These are phyloP conservation scores for Aechmea fasciata DNA, from an alignment of 176 grass and related monocot genomes.

Conservation along the genomic window DNA sequence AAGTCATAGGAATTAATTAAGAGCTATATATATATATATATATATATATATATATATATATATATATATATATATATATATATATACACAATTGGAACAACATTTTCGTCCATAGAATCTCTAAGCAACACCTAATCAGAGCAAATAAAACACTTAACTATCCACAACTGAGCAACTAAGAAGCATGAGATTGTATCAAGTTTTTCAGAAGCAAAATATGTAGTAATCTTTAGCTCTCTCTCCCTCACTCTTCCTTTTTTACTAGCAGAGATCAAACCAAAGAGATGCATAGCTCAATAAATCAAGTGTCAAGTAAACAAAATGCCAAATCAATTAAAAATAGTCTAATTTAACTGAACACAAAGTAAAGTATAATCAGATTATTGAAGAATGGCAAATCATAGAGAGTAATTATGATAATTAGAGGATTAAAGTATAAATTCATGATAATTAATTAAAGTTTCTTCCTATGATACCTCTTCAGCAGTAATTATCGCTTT, in stretches of 20 bases:
- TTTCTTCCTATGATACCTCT: slow-evolving; percentile 40
- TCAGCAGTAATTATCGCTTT: slow-evolving; percentile 97
- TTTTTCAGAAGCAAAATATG: not conserved
- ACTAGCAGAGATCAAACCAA: not conserved
- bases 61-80: too few species aligned
- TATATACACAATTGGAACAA: slow-evolving; percentile 74
- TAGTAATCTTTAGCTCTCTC: not conserved
- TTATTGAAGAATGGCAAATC: not conserved
- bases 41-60: too few species aligned
- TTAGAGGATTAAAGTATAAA: not conserved
- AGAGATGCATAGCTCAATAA: not conserved
- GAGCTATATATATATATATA: too few species aligned
- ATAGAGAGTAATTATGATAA: not conserved
- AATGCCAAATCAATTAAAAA: too few species aligned
- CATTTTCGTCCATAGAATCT: slow-evolving; percentile 71
- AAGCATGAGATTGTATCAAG: not conserved
- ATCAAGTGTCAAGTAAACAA: too few species aligned
- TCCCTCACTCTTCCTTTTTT: not conserved
- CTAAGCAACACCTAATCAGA: slow-evolving; percentile 70
- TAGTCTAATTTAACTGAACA: not conserved
- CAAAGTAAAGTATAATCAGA: not conserved
- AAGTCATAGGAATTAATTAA: too few species aligned
- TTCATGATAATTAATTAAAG: not conserved
- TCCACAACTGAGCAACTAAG: not conserved
- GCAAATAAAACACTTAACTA: slow-evolving; percentile 6